These are phyloP conservation scores for Colletotrichum destructivum DNA, from an alignment of 2,329 filamentous ascomycete species.

Conservation along the genomic window DNA sequence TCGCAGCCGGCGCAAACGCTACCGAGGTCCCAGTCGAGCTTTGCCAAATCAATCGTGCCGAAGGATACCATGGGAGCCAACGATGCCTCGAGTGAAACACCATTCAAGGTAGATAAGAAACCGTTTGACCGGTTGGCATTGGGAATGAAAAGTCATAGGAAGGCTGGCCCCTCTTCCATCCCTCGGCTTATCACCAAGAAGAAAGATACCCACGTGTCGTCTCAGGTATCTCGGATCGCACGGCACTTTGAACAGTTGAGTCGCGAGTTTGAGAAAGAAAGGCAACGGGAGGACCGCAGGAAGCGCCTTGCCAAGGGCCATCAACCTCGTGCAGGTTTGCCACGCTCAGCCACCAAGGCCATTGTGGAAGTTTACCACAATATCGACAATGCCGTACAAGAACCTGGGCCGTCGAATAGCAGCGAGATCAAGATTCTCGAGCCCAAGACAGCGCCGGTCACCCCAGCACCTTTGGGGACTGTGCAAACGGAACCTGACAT, in stretches of 20 bases:
- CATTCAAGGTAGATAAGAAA: slow-evolving; percentile 77
- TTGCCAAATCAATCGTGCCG: slow-evolving; percentile 57
- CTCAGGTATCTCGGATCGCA: slow-evolving; percentile 91
- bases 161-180: slow-evolving; percentile 81
- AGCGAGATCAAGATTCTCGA: slow-evolving; percentile 38
- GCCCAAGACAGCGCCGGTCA: slow-evolving; percentile 34
- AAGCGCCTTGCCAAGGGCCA: slow-evolving; percentile 82
- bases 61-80: slow-evolving; percentile 54
- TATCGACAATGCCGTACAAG: slow-evolving; percentile 92
- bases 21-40: slow-evolving; percentile 61
- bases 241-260: slow-evolving; percentile 98
- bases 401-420: slow-evolving; percentile 74
- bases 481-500: slow-evolving; percentile 41
- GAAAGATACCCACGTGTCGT: slow-evolving; percentile 84
- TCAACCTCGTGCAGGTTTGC: slow-evolving; percentile 83
- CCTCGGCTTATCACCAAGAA: slow-evolving; percentile 87
- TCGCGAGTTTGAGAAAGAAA: slow-evolving; percentile 95
- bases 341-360: slow-evolving; percentile 92
- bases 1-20: slow-evolving; percentile 66
- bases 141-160: slow-evolving; percentile 72
- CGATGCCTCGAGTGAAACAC: slow-evolving; percentile 54
- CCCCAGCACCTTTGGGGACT: slow-evolving; percentile 23
- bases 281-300: slow-evolving; percentile 82
- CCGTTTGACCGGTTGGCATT: slow-evolving; percentile 81
- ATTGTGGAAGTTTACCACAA: slow-evolving; percentile 97